phyloP scores from a whole-genome alignment of 1,284 basidiomycete genomes.

The Farysia itapuensis region DNA sequence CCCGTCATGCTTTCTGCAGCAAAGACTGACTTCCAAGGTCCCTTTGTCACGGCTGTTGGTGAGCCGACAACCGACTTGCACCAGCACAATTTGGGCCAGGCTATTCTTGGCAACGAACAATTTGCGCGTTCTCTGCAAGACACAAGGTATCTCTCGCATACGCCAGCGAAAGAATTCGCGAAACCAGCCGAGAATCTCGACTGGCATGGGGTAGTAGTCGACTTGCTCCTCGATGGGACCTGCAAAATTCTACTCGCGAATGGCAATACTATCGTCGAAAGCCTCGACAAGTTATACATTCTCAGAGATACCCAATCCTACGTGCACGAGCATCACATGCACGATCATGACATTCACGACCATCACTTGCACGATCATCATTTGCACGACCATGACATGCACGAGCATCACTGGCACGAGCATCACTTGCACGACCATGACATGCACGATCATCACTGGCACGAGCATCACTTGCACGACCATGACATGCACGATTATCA shows the following conservation, averaged over 20 bases:
- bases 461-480: slow-evolving; percentile 8
- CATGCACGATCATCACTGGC: slow-evolving; percentile 10
- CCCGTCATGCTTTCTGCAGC: slow-evolving; percentile 72
- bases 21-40: slow-evolving; percentile 66
- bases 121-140: slow-evolving; percentile 1
- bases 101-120: slow-evolving; percentile 21
- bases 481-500: slow-evolving; percentile 10
- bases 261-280: slow-evolving; percentile 46
- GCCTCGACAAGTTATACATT: slow-evolving; percentile 38
- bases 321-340: slow-evolving; percentile 27
- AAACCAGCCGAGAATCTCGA: slow-evolving; percentile 46
- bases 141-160: too few species aligned
- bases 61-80: slow-evolving; percentile 27
- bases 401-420: neutral
- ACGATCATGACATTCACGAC: slow-evolving; percentile 10
- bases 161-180: neutral
- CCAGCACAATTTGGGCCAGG: slow-evolving; percentile 16
- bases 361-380: neutral
- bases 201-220: slow-evolving; percentile 63
- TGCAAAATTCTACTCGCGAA: slow-evolving; percentile 58
- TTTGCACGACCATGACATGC: slow-evolving; percentile 8
- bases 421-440: slow-evolving; percentile 1
- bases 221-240: slow-evolving; percentile 60
- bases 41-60: slow-evolving; percentile 31
- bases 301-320: slow-evolving; percentile 29